Conservation (phyloP, 257 asterid genomes). For the Nemophila menziesii region DNA sequence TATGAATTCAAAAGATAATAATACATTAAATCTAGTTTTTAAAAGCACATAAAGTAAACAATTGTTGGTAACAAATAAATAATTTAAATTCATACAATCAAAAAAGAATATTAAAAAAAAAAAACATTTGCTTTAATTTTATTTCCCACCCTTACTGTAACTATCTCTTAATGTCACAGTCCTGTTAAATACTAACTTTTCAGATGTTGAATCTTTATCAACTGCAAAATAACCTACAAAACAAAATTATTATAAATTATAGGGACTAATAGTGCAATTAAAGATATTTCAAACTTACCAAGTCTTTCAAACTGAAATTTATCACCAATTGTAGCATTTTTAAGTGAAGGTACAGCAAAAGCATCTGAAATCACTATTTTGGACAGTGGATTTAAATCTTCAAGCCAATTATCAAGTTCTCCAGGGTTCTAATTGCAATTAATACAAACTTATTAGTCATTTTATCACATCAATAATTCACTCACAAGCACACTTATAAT, state of each 20-base stretch:
- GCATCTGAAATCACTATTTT: slow-evolving; percentile 52
- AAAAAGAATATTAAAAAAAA: no score
- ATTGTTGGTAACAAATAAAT: no score
- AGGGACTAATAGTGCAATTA: background rate
- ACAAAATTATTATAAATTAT: background rate
- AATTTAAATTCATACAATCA: no score
- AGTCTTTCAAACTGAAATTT: slow-evolving; percentile 81
- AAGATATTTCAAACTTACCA: slow-evolving; percentile 29
- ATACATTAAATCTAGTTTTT: no score
- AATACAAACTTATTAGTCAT: slow-evolving; percentile 2
- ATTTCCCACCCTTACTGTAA: slow-evolving; percentile 35
- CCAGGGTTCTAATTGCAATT: slow-evolving; percentile 61
- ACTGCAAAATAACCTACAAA: slow-evolving; percentile 51
- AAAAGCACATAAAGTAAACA: no score
- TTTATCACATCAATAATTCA: background rate
- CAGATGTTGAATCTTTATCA: slow-evolving; percentile 52
- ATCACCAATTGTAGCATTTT: slow-evolving; percentile 58
- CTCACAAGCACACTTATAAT: no score
- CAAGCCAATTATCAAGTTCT: slow-evolving; percentile 78
- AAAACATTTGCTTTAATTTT: background rate
- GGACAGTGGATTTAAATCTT: slow-evolving; percentile 65
- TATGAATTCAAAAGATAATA: no score
- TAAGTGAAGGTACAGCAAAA: slow-evolving; percentile 52
- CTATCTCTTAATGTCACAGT: slow-evolving; percentile 60
- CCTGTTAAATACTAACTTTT: slow-evolving; percentile 52